A percentile compares a stretch with the other conserved stretches of the same genome.
Evolutionary conservation across 2,329 filamentous ascomycete species (phyloP).

Genomic region (Mollisia scopiformis): DNA sequence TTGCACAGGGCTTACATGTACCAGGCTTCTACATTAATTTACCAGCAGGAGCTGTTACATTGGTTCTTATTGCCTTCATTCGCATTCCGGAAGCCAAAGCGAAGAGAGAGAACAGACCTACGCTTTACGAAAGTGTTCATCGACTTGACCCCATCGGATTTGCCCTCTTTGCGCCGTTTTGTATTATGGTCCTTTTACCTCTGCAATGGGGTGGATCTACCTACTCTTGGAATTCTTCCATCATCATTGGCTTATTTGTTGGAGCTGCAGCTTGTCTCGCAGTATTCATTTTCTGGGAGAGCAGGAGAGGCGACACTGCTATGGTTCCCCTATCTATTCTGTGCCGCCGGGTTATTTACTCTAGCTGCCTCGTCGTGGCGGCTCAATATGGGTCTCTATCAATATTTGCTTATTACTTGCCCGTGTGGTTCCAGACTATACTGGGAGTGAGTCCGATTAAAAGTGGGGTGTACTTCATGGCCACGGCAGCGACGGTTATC

Average conservation of each 20-base stretch:
- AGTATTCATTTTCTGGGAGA: constrained; percentile 29
- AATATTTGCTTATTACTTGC: constrained; percentile 30
- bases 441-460: constrained; percentile 25
- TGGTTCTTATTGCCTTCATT: constrained; percentile 41
- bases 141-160: constrained; percentile 39
- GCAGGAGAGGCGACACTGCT: constrained; percentile 27
- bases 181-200: constrained; percentile 40
- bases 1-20: neutral
- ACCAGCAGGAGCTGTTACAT: constrained; percentile 40
- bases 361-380: constrained; percentile 12
- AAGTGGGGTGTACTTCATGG: constrained; percentile 33
- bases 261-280: constrained; percentile 22
- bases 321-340: constrained; percentile 30
- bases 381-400: constrained; percentile 13
- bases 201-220: constrained; percentile 39
- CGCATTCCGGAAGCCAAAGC: constrained; percentile 32
- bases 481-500: constrained; percentile 23
- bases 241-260: constrained; percentile 30
- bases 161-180: constrained; percentile 36
- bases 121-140: constrained; percentile 6
- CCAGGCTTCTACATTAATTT: neutral
- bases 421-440: constrained; percentile 39
- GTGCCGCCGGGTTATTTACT: constrained; percentile 23
- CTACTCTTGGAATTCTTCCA: constrained; percentile 33
- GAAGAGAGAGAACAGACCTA: neutral